Base-by-base conservation (phyloP, 2,329 filamentous ascomycete species). In the Alternaria gaisen region DNA sequence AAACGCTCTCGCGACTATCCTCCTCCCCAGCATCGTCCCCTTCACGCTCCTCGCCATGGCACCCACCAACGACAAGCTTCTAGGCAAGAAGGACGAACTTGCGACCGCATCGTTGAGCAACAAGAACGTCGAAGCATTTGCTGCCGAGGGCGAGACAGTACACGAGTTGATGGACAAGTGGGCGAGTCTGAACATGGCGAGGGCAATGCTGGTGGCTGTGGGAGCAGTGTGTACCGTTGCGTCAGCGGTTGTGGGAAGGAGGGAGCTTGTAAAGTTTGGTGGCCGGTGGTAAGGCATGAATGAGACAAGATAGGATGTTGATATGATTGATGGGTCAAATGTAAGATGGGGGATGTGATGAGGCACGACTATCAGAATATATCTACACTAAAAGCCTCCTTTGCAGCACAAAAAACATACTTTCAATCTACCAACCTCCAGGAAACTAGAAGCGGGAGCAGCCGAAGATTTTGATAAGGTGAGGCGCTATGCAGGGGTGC, bases 161-260 rank as follows among this genome's bases (percentile, higher is more conserved):
- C 84, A 86, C 73, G 80, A 77, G 59, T 72, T 88, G 66, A 80
- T 88, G 38, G 85, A 88, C 67, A 78, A 77, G 59, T 89, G 86
- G 86, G 85, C 80, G 3, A 76, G 80, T 51, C 69, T 87, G 67
- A 87, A 87, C 67, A 63, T 88, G 36, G 81, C 75, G 6, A 71
- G 84, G 18, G 77, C 78, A 2, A 55, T 77, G 8, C 66, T 83
- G 9, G 67, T 75, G 2, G 75, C 68, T 7, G 68, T 69, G 1
- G 73, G 70, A 1, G 60, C 70, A 0, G 43, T 77, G 16, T 69
- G 69, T 28, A 68, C 71, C 1, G 59, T 72, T 34, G 28, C 44
- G 11, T 65, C 70, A 43, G 77, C 73, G 6, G 70, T 70, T 3
- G 38, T 78, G 10, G 65, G 69, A 24, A 71, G 69, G 61, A 60